Percentiles rank a stretch among this genome's conserved stretches.
Conservation (phyloP, 108 stramenopile species). For the Parietichytrium sp. region DNA sequence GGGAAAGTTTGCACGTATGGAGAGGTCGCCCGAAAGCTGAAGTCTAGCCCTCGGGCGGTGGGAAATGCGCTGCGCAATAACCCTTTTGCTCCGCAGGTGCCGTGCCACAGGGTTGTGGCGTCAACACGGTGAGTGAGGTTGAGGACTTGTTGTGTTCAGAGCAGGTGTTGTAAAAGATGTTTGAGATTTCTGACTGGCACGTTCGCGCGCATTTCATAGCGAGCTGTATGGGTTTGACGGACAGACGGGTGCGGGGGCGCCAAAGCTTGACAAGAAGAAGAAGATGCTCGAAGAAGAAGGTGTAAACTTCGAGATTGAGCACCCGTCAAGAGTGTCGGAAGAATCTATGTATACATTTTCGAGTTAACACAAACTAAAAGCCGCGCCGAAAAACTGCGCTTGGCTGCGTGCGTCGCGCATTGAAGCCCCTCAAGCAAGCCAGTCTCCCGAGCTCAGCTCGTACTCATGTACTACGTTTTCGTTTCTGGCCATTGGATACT, state of each 20-base stretch:
- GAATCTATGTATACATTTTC: neutral
- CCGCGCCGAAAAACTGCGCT: neutral
- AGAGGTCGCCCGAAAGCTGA: conserved; percentile 10
- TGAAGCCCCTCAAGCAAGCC: neutral
- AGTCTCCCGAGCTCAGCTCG: neutral
- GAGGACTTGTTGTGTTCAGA: too few species aligned
- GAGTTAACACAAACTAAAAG: neutral
- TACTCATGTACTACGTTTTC: neutral
- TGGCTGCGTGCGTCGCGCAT: too few species aligned
- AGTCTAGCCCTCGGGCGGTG: neutral
- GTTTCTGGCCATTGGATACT: neutral
- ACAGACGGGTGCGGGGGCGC: conserved; percentile 8
- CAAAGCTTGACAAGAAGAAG: conserved; percentile 5
- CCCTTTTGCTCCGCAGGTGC: neutral
- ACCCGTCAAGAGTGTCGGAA: neutral
- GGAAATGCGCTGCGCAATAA: conserved; percentile 28
- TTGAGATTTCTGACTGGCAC: too few species aligned
- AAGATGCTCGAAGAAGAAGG: neutral
- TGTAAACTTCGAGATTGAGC: neutral
- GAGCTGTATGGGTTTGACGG: neutral
- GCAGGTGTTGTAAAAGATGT: too few species aligned
- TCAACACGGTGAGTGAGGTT: too few species aligned
- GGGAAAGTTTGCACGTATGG: conserved; percentile 32
- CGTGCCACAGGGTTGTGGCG: conserved; percentile 3
- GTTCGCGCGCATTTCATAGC: too few species aligned